phyloP scores from a whole-genome alignment of 2,329 filamentous ascomycete species.

The Trichoderma sp. region DNA sequence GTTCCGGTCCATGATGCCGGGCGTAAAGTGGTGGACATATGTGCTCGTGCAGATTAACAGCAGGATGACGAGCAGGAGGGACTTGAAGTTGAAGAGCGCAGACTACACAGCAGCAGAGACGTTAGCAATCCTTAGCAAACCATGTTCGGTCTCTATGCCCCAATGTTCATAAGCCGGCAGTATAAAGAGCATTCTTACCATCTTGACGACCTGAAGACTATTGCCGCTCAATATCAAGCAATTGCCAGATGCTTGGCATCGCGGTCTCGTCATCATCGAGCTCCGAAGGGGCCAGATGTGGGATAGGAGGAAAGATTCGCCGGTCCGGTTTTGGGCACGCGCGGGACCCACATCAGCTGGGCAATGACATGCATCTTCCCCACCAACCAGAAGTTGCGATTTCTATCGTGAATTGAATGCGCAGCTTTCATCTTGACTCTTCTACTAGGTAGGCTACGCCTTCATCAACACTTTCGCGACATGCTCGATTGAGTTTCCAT shows the following conservation, averaged over 20 bases:
- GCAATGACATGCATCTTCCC: conserved; percentile 18
- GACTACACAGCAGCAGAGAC: conserved; percentile 58
- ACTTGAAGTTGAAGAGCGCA: conserved; percentile 98
- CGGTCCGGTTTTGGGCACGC: conserved; percentile 31
- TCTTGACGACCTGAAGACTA: conserved; percentile 29
- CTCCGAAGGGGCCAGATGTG: conserved; percentile 26
- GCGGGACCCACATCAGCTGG: conserved; percentile 14
- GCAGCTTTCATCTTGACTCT: no score
- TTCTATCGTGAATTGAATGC: neutral
- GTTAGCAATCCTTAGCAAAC: neutral
- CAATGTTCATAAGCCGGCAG: no score
- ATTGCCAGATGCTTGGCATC: conserved; percentile 25
- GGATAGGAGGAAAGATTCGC: conserved; percentile 45
- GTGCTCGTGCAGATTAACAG: conserved; percentile 95
- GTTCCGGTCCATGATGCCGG: conserved; percentile 86
- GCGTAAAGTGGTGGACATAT: conserved; percentile 89
- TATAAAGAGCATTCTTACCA: conserved; percentile 32
- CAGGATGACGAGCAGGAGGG: conserved; percentile 88
- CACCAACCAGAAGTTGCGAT: conserved; percentile 25
- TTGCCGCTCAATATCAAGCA: neutral
- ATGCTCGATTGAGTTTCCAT: neutral
- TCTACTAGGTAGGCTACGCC: no score
- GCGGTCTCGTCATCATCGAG: conserved; percentile 18
- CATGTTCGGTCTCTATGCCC: no score
- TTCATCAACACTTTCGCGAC: neutral